Conservation (phyloP, 306 rosid species). For the Quercus agrifolia region DNA sequence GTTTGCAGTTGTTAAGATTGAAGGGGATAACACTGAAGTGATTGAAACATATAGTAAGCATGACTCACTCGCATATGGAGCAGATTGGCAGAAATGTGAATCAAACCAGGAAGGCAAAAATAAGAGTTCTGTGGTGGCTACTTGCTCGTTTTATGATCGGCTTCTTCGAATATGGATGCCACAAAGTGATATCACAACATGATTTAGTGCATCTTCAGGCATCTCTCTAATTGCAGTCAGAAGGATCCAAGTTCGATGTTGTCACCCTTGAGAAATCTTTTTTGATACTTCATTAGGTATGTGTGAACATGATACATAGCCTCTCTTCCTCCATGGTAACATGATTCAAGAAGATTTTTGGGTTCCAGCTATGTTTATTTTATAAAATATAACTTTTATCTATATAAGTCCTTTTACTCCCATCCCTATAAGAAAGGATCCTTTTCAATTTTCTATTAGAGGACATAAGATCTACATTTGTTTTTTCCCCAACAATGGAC, state of each 20-base stretch:
- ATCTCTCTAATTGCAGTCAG: neutral
- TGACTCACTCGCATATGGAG: constrained; percentile 86
- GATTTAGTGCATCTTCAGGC: constrained; percentile 3
- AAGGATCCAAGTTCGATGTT: neutral
- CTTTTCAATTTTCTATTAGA: neutral
- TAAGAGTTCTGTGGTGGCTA: constrained; percentile 57
- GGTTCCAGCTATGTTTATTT: neutral
- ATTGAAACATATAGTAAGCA: constrained; percentile 71
- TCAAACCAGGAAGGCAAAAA: constrained; percentile 21
- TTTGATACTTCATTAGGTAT: neutral
- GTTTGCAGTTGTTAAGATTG: constrained; percentile 56
- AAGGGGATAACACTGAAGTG: constrained; percentile 48
- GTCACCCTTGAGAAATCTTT: constrained; percentile 13
- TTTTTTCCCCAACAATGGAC: too few species aligned
- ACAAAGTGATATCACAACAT: constrained; percentile 26
- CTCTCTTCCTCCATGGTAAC: neutral
- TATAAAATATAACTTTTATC: neutral
- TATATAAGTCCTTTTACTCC: neutral
- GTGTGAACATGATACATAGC: neutral
- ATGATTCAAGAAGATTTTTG: neutral
- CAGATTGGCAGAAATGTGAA: constrained; percentile 73
- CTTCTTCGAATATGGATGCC: constrained; percentile 77
- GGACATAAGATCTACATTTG: too few species aligned
- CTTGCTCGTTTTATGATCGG: constrained; percentile 87
- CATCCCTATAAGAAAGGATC: constrained; percentile 15